A percentile compares a stretch with the other conserved stretches of the same genome.
Evolutionary conservation across 129 eudicot genomes (phyloP).

Genomic region (Erigeron canadensis): DNA sequence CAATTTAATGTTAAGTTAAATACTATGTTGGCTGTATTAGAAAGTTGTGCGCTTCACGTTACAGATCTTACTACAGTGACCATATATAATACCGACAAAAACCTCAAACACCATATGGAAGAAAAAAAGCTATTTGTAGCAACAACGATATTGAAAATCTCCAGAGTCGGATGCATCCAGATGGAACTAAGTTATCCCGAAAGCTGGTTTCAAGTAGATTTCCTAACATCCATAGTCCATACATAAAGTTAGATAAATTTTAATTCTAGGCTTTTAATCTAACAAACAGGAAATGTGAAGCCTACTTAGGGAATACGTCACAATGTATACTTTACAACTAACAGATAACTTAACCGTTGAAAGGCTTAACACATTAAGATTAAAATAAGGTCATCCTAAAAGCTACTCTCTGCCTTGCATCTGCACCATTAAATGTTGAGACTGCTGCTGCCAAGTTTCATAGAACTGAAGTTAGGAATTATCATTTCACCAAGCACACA

Average conservation of each 20-base stretch:
- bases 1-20: not conserved
- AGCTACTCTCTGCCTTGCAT: slow-evolving; percentile 24
- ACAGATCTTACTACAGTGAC: not conserved
- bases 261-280: not conserved
- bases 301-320: slow-evolving; percentile 3
- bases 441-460: slow-evolving; percentile 9
- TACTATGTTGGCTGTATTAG: not conserved
- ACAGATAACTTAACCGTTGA: not conserved
- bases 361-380: not conserved
- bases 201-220: not conserved
- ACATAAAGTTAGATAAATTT: slow-evolving; percentile 10
- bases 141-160: not conserved
- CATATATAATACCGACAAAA: not conserved
- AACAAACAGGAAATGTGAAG: not conserved
- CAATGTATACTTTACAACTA: not conserved
- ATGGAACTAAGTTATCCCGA: not conserved
- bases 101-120: not conserved
- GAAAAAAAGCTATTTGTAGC: not conserved
- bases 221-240: slow-evolving; percentile 2
- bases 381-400: not conserved
- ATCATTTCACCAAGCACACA: not conserved
- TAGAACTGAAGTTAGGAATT: not conserved
- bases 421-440: not conserved
- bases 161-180: not conserved
- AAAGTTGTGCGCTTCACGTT: not conserved